These are phyloP conservation scores for Knufia fluminis DNA, from an alignment of 2,329 filamentous ascomycete genomes.

Conservation along the genomic window DNA sequence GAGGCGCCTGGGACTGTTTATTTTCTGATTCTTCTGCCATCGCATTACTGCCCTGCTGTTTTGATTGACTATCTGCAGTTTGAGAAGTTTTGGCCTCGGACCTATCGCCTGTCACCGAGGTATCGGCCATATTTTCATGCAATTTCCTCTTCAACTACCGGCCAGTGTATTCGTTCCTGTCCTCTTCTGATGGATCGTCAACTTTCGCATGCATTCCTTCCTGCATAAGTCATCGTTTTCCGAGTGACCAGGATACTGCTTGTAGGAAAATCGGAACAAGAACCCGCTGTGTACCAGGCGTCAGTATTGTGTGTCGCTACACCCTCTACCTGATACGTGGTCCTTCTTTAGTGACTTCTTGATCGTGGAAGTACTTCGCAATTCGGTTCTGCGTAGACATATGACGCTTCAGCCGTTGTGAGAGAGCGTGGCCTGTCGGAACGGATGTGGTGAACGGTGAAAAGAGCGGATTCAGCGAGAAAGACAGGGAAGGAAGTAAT, in stretches of 20 bases:
- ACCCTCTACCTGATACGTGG: no score
- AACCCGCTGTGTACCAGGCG: background rate
- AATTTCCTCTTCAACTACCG: background rate
- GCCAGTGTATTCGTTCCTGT: background rate
- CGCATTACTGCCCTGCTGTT: constrained; percentile 21
- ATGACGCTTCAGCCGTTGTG: no score
- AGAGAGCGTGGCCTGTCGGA: background rate
- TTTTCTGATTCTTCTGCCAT: constrained; percentile 50
- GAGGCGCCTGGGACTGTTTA: constrained; percentile 55
- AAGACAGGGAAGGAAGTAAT: background rate
- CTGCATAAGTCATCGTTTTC: constrained; percentile 3
- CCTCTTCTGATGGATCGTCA: background rate
- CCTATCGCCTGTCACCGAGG: background rate
- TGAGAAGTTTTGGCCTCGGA: background rate
- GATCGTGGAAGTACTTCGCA: background rate
- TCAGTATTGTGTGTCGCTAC: no score
- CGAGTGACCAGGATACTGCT: background rate
- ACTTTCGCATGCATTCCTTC: background rate
- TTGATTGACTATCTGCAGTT: constrained; percentile 3
- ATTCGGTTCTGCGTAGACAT: no score
- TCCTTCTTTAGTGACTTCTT: background rate
- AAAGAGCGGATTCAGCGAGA: no score
- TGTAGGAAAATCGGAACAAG: background rate
- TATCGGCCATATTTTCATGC: background rate
- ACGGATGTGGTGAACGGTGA: no score